Evolutionary conservation across 106 monocot genomes (phyloP).

Genomic region (Agapanthus africanus): DNA sequence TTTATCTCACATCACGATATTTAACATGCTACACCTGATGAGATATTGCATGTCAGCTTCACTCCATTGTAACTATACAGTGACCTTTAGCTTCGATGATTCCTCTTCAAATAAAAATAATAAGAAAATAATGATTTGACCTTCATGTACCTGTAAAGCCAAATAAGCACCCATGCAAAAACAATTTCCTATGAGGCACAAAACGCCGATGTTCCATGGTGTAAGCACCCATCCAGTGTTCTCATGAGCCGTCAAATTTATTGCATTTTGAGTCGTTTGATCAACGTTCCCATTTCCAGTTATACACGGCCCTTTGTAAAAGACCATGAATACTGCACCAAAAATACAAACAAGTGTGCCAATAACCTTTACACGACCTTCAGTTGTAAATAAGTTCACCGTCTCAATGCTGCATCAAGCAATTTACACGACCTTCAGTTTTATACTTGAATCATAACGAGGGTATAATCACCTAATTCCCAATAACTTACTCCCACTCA

Average conservation of each 20-base stretch:
- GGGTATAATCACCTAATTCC: no score
- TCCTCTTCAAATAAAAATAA: no score
- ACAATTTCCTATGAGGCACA: conserved; percentile 90
- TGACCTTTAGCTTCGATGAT: no score
- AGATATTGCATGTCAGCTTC: no score
- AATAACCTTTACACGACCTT: conserved; percentile 51
- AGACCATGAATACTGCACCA: conserved; percentile 67
- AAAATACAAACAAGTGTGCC: conserved; percentile 60
- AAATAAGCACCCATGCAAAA: conserved; percentile 81
- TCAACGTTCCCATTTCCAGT: conserved; percentile 24
- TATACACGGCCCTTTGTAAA: conserved; percentile 68
- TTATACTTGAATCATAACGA: no score
- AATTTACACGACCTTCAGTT: no score
- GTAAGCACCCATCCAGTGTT: conserved; percentile 30
- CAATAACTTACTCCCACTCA: no score
- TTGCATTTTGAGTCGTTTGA: conserved; percentile 14
- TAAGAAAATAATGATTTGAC: not conserved
- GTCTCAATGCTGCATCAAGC: conserved; percentile 44
- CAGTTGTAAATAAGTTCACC: conserved; percentile 46
- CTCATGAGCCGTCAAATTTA: conserved; percentile 19
- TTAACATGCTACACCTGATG: no score
- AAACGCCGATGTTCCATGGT: conserved; percentile 65
- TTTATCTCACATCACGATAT: no score
- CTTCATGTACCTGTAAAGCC: conserved; percentile 59
- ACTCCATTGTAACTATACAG: no score